These are phyloP conservation scores for Russula brevipes DNA, from an alignment of 768 basidiomycete genomes.

Conservation along the genomic window DNA sequence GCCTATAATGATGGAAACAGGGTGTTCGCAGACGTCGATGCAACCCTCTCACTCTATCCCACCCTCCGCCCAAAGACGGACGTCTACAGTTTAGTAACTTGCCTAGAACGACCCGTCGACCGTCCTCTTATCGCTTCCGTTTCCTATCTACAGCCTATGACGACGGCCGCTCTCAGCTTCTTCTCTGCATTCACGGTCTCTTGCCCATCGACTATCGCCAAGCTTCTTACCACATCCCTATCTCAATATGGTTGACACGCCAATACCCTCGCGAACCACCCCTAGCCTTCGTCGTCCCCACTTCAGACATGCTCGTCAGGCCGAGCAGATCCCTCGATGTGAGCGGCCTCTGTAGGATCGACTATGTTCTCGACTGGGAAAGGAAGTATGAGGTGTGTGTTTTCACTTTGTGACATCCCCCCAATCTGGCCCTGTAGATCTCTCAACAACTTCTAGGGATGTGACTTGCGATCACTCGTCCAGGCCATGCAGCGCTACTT, in stretches of 20 bases:
- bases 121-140: conserved; percentile 22
- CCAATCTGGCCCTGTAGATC: conserved; percentile 21
- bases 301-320: conserved; percentile 82
- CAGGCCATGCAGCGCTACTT: conserved; percentile 79
- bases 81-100: conserved; percentile 55
- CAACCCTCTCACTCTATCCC: conserved; percentile 47
- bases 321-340: conserved; percentile 72
- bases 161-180: conserved; percentile 86
- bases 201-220: conserved; percentile 78
- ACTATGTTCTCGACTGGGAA: conserved; percentile 74
- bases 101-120: conserved; percentile 14
- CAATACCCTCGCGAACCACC: conserved; percentile 84
- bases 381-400: conserved; percentile 76
- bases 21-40: conserved; percentile 60
- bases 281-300: conserved; percentile 88
- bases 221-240: conserved; percentile 86
- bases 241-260: conserved; percentile 80
- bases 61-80: conserved; percentile 75
- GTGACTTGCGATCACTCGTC: conserved; percentile 66
- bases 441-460: conserved; percentile 48
- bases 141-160: conserved; percentile 63
- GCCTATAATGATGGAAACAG: conserved; percentile 52
- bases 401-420: conserved; percentile 12
- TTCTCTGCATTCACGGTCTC: conserved; percentile 88
- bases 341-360: conserved; percentile 64